A percentile compares a stretch with the other conserved stretches of the same genome.
Evolutionary conservation across 2,329 filamentous ascomycete genomes (phyloP).

Genomic region (Cordyceps farinosa): DNA sequence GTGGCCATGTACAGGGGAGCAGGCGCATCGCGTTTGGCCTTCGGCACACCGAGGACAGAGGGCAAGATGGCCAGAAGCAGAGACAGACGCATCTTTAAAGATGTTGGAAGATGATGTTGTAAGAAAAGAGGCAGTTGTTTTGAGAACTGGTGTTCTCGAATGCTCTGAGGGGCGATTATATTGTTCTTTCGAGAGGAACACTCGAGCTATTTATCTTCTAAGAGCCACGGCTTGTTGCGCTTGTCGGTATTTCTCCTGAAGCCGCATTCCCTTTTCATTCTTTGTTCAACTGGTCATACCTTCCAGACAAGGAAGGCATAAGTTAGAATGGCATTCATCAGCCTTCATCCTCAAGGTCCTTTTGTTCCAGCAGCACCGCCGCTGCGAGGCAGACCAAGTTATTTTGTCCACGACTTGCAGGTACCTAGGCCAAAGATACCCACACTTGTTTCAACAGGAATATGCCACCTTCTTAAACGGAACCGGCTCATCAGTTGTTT

Average conservation of each 20-base stretch:
- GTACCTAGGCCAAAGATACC: not conserved
- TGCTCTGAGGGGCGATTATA: not conserved
- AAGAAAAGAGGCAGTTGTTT: not conserved
- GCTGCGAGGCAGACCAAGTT: not conserved
- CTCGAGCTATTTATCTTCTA: not conserved
- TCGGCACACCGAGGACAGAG: slow-evolving; percentile 23
- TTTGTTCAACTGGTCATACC: not conserved
- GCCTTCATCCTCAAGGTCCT: not conserved
- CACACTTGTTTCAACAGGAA: not conserved
- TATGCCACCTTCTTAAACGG: slow-evolving; percentile 14
- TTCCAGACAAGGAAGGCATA: slow-evolving; percentile 12
- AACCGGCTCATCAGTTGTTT: not conserved
- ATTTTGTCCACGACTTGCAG: not conserved
- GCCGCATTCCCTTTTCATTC: not conserved
- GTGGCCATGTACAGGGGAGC: slow-evolving; percentile 27
- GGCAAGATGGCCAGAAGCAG: slow-evolving; percentile 26
- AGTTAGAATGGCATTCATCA: not conserved
- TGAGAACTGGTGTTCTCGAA: not conserved
- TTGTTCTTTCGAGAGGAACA: not conserved
- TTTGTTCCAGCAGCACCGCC: not conserved
- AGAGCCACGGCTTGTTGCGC: not conserved
- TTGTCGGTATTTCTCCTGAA: not conserved
- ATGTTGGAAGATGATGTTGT: too few species aligned
- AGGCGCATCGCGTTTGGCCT: slow-evolving; percentile 24
- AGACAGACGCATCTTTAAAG: slow-evolving; percentile 24